phyloP scores from a whole-genome alignment of 257 asterid genomes.

The Capsicum chinense region DNA sequence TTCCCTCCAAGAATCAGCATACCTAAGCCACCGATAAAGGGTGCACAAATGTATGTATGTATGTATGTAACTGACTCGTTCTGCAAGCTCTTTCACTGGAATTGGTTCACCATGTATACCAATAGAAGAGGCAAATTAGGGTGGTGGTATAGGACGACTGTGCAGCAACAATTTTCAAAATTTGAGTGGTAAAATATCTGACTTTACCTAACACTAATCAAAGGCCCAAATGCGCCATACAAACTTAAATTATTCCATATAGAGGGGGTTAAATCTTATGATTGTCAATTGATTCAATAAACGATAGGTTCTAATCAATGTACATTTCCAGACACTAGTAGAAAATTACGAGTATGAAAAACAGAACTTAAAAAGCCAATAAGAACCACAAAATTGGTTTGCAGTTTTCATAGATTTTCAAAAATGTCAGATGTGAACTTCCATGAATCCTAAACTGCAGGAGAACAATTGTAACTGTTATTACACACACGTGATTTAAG shows the following conservation, averaged over 20 bases:
- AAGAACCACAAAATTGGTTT: neutral
- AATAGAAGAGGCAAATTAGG: neutral
- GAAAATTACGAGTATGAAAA: neutral
- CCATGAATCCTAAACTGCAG: neutral
- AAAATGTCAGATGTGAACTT: neutral
- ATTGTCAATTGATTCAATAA: neutral
- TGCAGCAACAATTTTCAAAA: neutral
- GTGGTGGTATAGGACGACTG: neutral
- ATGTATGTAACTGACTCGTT: slow-evolving; percentile 68
- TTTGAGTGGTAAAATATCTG: neutral
- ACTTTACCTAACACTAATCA: neutral
- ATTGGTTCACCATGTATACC: slow-evolving; percentile 78
- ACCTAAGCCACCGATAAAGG: slow-evolving; percentile 99
- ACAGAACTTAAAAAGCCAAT: neutral
- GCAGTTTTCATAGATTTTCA: neutral
- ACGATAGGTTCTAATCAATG: neutral
- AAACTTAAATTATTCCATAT: neutral
- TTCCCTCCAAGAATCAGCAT: slow-evolving; percentile 77
- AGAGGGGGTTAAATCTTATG: neutral
- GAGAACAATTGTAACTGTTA: neutral
- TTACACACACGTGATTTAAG: neutral
- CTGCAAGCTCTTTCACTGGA: slow-evolving; percentile 91
- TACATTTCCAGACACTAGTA: neutral
- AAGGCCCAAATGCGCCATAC: neutral
- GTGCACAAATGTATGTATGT: slow-evolving; percentile 85